Percentiles rank a stretch among this genome's conserved stretches.
Conservation (phyloP, 164 flowering plant species). For the Nymphaea thermarum region DNA sequence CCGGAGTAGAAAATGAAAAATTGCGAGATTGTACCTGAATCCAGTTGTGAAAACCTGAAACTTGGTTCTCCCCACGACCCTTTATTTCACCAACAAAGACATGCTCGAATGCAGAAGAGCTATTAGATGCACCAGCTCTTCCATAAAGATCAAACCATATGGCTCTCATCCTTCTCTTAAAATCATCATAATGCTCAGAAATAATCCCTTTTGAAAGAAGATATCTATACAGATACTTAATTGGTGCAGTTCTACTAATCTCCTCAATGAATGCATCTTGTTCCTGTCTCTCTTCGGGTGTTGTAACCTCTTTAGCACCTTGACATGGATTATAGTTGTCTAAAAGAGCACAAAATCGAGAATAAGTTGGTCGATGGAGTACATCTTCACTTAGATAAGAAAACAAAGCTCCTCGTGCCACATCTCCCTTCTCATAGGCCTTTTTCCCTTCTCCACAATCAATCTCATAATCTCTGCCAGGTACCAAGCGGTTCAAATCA, state of each 20-base stretch:
- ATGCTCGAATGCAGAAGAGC: constrained; percentile 93
- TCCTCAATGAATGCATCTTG: constrained; percentile 89
- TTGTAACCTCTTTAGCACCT: constrained; percentile 69
- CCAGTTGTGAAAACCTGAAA: constrained; percentile 97
- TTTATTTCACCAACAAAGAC: constrained; percentile 98
- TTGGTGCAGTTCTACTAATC: constrained; percentile 83
- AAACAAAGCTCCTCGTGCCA: constrained; percentile 72
- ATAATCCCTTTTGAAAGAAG: constrained; percentile 44
- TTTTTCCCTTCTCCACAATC: constrained; percentile 92
- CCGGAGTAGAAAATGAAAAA: background rate
- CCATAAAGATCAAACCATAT: constrained; percentile 89
- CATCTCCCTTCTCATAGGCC: constrained; percentile 59
- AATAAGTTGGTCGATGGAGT: constrained; percentile 55
- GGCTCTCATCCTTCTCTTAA: constrained; percentile 47
- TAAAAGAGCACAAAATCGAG: constrained; percentile 81
- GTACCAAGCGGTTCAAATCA: constrained; percentile 72
- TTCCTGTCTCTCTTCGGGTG: constrained; percentile 77
- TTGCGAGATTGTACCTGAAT: constrained; percentile 44
- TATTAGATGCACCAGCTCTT: constrained; percentile 70
- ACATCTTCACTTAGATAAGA: constrained; percentile 54
- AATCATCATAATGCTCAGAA: constrained; percentile 39
- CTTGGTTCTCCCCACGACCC: constrained; percentile 53
- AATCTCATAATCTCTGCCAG: constrained; percentile 80
- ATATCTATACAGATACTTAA: constrained; percentile 81
- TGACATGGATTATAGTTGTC: constrained; percentile 86